Percentiles rank a stretch among this genome's conserved stretches.
These are phyloP conservation scores for Cnidoscolus chayamansa DNA, from an alignment of 441 rosid genomes.

Conservation along the genomic window DNA sequence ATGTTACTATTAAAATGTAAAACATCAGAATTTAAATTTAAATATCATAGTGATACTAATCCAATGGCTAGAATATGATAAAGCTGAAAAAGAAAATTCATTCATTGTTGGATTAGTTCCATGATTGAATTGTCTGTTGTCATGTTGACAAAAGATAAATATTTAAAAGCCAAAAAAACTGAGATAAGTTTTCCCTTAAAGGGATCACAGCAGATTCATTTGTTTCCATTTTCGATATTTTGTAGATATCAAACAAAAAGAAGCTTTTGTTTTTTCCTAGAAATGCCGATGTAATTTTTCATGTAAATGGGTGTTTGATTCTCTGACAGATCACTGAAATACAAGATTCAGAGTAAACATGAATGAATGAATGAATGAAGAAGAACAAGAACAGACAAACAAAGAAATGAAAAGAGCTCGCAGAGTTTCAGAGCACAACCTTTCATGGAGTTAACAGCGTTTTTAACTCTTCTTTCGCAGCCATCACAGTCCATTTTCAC, in stretches of 20 bases:
- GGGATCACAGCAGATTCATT: conserved; percentile 15
- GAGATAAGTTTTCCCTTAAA: neutral
- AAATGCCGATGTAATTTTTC: neutral
- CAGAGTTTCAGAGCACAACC: conserved; percentile 36
- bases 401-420: neutral
- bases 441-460: conserved; percentile 67
- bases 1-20: too few relatives aligned
- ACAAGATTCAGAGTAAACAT: neutral
- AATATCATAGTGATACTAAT: too few relatives aligned
- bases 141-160: neutral
- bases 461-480: conserved; percentile 78
- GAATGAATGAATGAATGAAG: neutral
- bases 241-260: neutral
- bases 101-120: neutral
- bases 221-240: conserved; percentile 4
- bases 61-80: too few relatives aligned
- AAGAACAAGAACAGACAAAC: neutral
- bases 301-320: neutral
- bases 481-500: conserved; percentile 98
- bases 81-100: too few relatives aligned
- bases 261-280: conserved; percentile 3
- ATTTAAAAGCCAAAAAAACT: neutral
- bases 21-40: too few relatives aligned
- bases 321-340: too few relatives aligned
- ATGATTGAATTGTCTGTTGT: conserved; percentile 12